Evolutionary conservation across 2,329 filamentous ascomycete species (phyloP).

Genomic region (Aspergillus novofumigatus): DNA sequence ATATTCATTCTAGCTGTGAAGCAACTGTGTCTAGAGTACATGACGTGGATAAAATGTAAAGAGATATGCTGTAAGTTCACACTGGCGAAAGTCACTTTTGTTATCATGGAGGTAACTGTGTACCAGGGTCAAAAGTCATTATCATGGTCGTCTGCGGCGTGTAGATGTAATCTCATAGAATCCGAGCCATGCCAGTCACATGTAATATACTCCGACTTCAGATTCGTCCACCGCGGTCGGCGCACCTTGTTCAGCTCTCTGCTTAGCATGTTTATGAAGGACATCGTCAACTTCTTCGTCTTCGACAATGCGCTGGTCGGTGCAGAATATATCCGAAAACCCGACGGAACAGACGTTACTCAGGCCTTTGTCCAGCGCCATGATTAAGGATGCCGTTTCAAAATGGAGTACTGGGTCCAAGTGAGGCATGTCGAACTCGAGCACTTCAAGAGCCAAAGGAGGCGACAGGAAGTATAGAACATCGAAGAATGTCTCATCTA

Average conservation of each 20-base stretch:
- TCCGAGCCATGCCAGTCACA: not conserved
- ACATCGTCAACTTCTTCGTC: constrained; percentile 27
- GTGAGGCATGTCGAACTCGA: constrained; percentile 24
- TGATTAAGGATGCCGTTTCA: constrained; percentile 16
- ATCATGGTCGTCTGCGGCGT: not conserved
- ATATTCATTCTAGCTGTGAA: not conserved
- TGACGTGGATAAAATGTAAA: not conserved
- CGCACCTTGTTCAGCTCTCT: not conserved
- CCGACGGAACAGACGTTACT: constrained; percentile 24
- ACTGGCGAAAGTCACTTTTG: not conserved
- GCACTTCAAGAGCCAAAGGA: constrained; percentile 22
- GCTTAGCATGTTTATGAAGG: constrained; percentile 15
- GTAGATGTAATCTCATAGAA: not conserved
- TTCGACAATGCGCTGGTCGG: constrained; percentile 15
- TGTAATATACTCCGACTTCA: constrained; percentile 17
- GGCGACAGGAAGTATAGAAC: constrained; percentile 13
- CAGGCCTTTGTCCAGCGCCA: constrained; percentile 19
- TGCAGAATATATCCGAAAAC: constrained; percentile 23
- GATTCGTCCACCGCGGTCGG: not conserved
- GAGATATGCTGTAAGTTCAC: not conserved
- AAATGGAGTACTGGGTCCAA: constrained; percentile 17
- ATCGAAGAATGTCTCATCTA: constrained; percentile 25
- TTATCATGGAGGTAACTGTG: not conserved
- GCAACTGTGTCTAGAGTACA: not conserved
- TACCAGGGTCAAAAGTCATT: not conserved